Evolutionary conservation across 225 moss, liverwort and hornwort genomes (phyloP).

Genomic region (Neckera pumila): DNA sequence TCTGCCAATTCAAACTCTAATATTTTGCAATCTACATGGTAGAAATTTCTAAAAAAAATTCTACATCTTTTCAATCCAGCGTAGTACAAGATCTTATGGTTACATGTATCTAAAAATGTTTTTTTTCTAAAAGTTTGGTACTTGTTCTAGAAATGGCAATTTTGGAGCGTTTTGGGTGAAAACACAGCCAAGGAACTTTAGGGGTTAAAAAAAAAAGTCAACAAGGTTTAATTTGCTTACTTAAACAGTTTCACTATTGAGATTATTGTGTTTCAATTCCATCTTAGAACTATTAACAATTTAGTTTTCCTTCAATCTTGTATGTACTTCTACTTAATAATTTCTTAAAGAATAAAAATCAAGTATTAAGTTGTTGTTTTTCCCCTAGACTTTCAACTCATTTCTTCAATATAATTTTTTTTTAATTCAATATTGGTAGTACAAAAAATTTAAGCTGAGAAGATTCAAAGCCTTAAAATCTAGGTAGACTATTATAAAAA

Average conservation of each 20-base stretch:
- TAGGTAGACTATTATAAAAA: background rate
- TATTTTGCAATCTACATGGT: too few relatives aligned
- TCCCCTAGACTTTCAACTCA: too few relatives aligned
- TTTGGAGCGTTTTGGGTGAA: too few relatives aligned
- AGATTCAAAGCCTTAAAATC: background rate
- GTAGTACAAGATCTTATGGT: too few relatives aligned
- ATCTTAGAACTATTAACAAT: background rate
- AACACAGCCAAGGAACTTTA: too few relatives aligned
- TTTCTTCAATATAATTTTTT: background rate
- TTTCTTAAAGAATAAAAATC: background rate
- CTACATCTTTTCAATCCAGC: too few relatives aligned
- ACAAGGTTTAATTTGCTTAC: rapidly evolving
- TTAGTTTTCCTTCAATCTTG: background rate
- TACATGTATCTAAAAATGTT: too few relatives aligned
- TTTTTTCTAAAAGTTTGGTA: too few relatives aligned
- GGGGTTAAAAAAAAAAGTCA: rapidly evolving
- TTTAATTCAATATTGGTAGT: background rate
- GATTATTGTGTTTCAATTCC: background rate
- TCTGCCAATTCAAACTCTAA: too few relatives aligned
- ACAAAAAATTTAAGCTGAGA: background rate
- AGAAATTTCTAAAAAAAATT: too few relatives aligned
- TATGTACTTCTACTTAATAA: rapidly evolving
- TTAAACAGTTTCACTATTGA: background rate
- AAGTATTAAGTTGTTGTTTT: background rate
- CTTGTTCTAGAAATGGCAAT: too few relatives aligned